Evolutionary conservation across 805 yeast genomes (phyloP), one percentile per base, ranked within the genome.

Genomic region (Komagataella kurtzmanii): DNA sequence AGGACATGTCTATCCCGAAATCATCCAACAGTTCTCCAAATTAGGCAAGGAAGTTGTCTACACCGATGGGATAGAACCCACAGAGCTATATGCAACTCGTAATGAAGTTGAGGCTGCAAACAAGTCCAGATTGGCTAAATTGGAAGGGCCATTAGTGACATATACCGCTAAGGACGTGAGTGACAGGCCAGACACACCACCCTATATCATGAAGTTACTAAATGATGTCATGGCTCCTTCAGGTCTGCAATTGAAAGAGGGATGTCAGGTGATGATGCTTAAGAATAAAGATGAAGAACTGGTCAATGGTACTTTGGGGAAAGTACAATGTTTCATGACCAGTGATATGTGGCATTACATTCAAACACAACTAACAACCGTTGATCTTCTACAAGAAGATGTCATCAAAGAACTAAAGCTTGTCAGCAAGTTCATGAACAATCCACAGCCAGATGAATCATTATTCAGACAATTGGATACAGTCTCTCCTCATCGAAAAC

Each of bases 251-350:
- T 66, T 86, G 58, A 86, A 85, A 59, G 74, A 74, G 52, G 84
- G 84, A 47, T 88, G 91, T 0, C 93, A 85, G 65, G 95, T 86
- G 0, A 85, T 86, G 91, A 79, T 85, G 73, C 73, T 85, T 48
- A 85, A 85, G 61, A 86, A 86, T 60, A 73, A 81, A 52, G 91
- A 84, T 60, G 83, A 77, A 24, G 73, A 80, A 0, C 68, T 86
- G 49, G 93, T 85, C 8, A 86, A 86, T 65, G 95, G 95, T 0
- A 80, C 89, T 0, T 66, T 85, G 36, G 95, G 95, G 0, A 81
- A 72, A 57, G 84, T 86, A 1, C 64, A 81, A 73, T 53, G 81
- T 80, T 55, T 56, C 70, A 57, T 44, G 12, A 24, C 51, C 14
- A 23, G 30, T 3, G 36, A 17, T 8, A 17, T 48, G 10, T 51